Base-by-base conservation (phyloP, 139 green algal species). In the Chlorella sorokiniana region DNA sequence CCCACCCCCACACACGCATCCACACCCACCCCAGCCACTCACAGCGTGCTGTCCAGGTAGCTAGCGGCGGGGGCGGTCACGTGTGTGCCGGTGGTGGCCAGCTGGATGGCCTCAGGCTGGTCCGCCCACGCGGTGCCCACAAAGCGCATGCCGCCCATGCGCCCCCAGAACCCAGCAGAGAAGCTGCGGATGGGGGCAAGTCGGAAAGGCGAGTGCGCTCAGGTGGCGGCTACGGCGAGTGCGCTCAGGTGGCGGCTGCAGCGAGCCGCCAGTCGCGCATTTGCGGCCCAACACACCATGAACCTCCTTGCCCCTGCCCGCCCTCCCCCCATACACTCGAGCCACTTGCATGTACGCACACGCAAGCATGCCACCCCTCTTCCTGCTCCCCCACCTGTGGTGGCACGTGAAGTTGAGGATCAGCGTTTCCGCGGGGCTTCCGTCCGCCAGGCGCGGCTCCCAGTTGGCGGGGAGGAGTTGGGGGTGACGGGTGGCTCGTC, bases 381-480 rank as follows among this genome's bases (percentile, higher is more conserved):
- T 8, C 67, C 1, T 29, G 23, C 9, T 3, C 22, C 3, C 68
- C 27, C 40, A 59, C 68, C 68, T 74, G 68, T 74, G 68, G 68
- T 74, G 68, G 68, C 68, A 74, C 20, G 68, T 59, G 68, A 74
- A 74, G 68, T 44, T 11, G 14, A 31, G 40, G 11, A 74, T n/a
- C 38, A 33, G 68, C 2, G 41, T 74, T 23, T 54, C 40, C 8
- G 68, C 68, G 22, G 16, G 37, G 40, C 40, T 59, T 23, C 68
- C 40, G 40, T 74, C 40, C 3, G 68, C 8, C 3, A 35, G 31
- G 40, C 40, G 38, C 23, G 68, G 68, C 38, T 74, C 2, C 68
- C 68, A 74, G 68, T 74, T 74, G 68, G 68, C 68, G 8, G 38
- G 25, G 68, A 23, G 23, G 68, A 74, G 68, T 56, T 54, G 20